Evolutionary conservation across 2,329 filamentous ascomycete genomes (phyloP).

Genomic region (Verticillium nonalfalfae): DNA sequence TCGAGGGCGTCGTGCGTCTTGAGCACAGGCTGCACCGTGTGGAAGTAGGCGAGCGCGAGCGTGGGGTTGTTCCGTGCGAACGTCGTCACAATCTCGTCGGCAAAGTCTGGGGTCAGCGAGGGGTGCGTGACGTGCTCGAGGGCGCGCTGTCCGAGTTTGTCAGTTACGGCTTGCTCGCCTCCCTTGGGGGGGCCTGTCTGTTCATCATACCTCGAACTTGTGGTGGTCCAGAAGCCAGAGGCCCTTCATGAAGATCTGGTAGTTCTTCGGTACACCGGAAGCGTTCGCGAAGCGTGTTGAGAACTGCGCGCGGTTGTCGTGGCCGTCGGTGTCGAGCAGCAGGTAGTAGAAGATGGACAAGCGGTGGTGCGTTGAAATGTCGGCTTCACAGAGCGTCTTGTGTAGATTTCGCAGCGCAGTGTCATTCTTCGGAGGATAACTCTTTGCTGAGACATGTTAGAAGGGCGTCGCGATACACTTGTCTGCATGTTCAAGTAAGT

Average conservation of each 20-base stretch:
- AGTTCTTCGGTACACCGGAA: constrained; percentile 66
- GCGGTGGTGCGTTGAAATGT: constrained; percentile 67
- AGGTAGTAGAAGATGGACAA: constrained; percentile 80
- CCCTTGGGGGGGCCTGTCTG: neutral
- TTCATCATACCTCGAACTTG: constrained; percentile 52
- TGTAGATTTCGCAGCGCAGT: constrained; percentile 63
- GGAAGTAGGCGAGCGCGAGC: constrained; percentile 71
- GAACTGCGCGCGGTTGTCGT: constrained; percentile 41
- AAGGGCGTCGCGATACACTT: too few species aligned
- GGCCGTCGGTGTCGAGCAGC: constrained; percentile 64
- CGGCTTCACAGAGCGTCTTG: constrained; percentile 58
- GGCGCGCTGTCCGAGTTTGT: constrained; percentile 41
- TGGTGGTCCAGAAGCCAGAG: constrained; percentile 73
- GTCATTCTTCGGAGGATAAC: constrained; percentile 70
- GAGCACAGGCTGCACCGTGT: constrained; percentile 69
- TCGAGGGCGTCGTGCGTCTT: constrained; percentile 54
- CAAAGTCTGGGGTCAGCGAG: constrained; percentile 72
- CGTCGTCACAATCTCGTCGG: constrained; percentile 71
- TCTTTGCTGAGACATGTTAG: constrained; percentile 35
- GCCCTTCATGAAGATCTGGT: constrained; percentile 75
- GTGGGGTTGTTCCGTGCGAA: constrained; percentile 60
- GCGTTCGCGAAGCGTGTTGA: constrained; percentile 52
- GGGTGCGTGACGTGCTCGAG: constrained; percentile 74
- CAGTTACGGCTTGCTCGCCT: neutral
- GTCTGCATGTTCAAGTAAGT: constrained; percentile 2